These are phyloP conservation scores for Mycosphaerelloides madeirae DNA, from an alignment of 2,329 filamentous ascomycete genomes.

Conservation along the genomic window DNA sequence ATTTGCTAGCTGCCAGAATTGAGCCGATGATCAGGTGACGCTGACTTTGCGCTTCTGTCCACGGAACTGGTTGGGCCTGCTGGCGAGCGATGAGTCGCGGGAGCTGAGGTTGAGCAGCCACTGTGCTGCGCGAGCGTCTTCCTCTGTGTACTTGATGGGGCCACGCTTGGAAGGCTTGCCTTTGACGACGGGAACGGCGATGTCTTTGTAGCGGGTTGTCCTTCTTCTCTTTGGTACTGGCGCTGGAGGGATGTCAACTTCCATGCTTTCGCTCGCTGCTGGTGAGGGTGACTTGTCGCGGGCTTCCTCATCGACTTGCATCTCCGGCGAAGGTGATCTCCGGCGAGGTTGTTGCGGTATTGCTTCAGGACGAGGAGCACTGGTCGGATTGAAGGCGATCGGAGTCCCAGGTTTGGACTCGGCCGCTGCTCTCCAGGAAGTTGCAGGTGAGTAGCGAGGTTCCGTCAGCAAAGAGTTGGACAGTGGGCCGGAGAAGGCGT, in stretches of 20 bases:
- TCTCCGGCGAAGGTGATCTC: background rate
- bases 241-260: constrained; percentile 13
- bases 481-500: constrained; percentile 7
- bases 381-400: background rate
- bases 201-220: background rate
- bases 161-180: background rate
- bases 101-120: constrained; percentile 23
- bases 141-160: constrained; percentile 15
- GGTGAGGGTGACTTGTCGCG: constrained; percentile 10
- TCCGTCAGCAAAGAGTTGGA: constrained; percentile 17
- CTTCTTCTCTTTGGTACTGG: constrained; percentile 8
- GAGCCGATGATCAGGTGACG: background rate
- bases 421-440: constrained; percentile 19
- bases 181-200: background rate
- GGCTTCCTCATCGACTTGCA: constrained; percentile 3
- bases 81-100: constrained; percentile 20
- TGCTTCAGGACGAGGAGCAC: background rate
- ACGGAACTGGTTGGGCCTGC: constrained; percentile 4
- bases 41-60: constrained; percentile 7
- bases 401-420: background rate
- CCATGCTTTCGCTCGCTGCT: constrained; percentile 16
- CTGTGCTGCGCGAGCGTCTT: constrained; percentile 21
- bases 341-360: background rate
- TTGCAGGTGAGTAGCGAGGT: constrained; percentile 16
- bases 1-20: too few relatives aligned